These are phyloP conservation scores for Hortiboletus campestris DNA, from an alignment of 768 basidiomycete genomes.

Conservation along the genomic window DNA sequence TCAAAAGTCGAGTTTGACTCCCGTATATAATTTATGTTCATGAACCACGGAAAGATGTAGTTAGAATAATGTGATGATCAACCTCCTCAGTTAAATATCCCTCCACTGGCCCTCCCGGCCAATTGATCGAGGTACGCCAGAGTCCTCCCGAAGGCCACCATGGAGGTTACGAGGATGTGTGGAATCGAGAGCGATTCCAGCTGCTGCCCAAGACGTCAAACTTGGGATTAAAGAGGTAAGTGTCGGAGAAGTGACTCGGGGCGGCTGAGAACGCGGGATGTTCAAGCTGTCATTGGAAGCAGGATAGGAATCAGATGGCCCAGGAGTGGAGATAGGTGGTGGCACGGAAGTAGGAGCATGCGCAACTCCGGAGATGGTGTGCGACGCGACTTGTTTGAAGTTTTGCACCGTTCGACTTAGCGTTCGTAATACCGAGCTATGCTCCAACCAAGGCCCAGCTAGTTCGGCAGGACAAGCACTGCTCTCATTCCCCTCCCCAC, in stretches of 20 bases:
- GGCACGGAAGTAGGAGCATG: constrained; percentile 5
- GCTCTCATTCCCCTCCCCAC: constrained; percentile 28
- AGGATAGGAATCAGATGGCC: constrained; percentile 1
- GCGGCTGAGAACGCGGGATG: constrained; percentile 19
- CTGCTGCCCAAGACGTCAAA: constrained; percentile 36
- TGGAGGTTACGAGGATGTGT: constrained; percentile 8
- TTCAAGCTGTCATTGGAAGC: constrained; percentile 2
- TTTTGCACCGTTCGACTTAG: constrained; percentile 55
- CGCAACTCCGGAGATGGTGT: constrained; percentile 26
- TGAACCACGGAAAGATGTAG: neutral
- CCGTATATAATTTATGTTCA: constrained; percentile 4
- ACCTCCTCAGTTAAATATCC: constrained; percentile 20
- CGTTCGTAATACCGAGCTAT: constrained; percentile 51
- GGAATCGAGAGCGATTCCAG: constrained; percentile 23
- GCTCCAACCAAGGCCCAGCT: constrained; percentile 36
- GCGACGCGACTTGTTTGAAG: constrained; percentile 37
- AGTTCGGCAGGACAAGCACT: neutral
- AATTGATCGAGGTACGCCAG: constrained; percentile 23
- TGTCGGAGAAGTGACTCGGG: constrained; percentile 22
- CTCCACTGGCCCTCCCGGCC: constrained; percentile 26
- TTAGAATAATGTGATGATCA: neutral
- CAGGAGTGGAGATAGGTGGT: constrained; percentile 6
- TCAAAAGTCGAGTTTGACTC: neutral
- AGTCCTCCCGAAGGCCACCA: constrained; percentile 17
- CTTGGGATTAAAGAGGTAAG: constrained; percentile 31